phyloP scores from a whole-genome alignment of 208 protist species.

The Paratrypanosoma confusum region DNA sequence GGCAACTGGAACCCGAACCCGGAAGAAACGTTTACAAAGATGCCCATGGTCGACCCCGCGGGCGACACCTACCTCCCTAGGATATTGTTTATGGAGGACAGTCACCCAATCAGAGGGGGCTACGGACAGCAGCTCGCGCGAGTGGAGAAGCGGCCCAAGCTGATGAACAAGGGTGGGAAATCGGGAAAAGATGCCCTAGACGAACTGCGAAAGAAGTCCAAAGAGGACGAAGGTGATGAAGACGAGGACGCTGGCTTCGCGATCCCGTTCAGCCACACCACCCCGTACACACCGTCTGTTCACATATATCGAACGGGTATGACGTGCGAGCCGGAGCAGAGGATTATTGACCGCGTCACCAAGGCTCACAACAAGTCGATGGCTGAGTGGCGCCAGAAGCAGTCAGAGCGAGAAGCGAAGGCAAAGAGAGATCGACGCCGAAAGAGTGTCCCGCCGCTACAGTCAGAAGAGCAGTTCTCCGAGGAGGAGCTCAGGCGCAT shows the following conservation, averaged over 20 bases:
- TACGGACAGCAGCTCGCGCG: constrained; percentile 14
- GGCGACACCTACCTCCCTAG: constrained; percentile 31
- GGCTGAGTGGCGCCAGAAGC: background rate
- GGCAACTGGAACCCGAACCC: constrained; percentile 44
- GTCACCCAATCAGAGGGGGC: constrained; percentile 25
- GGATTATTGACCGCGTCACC: no score
- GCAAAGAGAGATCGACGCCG: background rate
- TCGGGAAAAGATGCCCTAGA: no score
- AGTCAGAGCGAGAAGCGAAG: background rate
- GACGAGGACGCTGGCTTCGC: no score
- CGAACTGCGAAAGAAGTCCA: no score
- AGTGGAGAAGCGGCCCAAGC: no score
- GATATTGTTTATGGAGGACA: constrained; percentile 26
- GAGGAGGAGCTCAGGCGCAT: background rate
- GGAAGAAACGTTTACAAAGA: constrained; percentile 1
- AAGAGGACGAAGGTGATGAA: no score
- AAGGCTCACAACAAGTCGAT: no score
- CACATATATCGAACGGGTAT: no score
- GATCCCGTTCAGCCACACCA: no score
- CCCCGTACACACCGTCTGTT: no score
- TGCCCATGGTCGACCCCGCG: constrained; percentile 36
- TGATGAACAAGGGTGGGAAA: no score
- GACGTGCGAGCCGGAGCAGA: no score
- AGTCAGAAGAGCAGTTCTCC: background rate
- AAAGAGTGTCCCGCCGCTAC: background rate